Percentiles rank a stretch among this genome's conserved stretches.
These are phyloP conservation scores for Mortierella sp. DNA, from an alignment of 371 early-diverging fungal species.

Conservation along the genomic window DNA sequence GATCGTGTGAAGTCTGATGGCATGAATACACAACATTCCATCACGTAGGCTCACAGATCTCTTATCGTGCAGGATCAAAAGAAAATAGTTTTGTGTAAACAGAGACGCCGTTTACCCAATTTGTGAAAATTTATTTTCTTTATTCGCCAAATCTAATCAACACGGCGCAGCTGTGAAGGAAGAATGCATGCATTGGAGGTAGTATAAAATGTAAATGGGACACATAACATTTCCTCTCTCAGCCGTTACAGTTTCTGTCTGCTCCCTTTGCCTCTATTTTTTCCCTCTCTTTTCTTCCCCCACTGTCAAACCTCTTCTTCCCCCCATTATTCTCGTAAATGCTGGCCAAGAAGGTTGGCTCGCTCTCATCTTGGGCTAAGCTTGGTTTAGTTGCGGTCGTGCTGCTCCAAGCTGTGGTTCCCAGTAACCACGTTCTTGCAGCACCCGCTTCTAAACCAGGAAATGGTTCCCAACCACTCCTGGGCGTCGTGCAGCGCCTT, in stretches of 20 bases:
- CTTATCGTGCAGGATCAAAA: conserved; percentile 49
- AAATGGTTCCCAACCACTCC: conserved; percentile 11
- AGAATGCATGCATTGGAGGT: neutral
- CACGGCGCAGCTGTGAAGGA: neutral
- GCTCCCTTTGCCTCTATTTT: neutral
- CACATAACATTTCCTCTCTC: neutral
- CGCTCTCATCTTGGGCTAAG: conserved; percentile 26
- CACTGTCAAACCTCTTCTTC: neutral
- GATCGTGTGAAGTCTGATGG: neutral
- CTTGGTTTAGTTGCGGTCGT: conserved; percentile 23
- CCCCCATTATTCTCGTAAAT: conserved; percentile 1
- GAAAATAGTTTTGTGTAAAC: neutral
- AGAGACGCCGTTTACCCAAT: conserved; percentile 15
- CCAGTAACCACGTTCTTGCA: neutral
- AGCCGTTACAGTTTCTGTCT: neutral
- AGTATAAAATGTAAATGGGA: neutral
- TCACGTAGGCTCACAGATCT: neutral
- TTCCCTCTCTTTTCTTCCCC: neutral
- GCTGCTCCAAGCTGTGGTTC: conserved; percentile 13
- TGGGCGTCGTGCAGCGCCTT: conserved; percentile 37
- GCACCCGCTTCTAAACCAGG: conserved; percentile 14
- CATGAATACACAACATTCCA: neutral
- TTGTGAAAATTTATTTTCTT: neutral
- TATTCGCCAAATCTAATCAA: neutral
- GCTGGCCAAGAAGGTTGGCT: conserved; percentile 10